Percentiles rank a stretch among this genome's conserved stretches.
Evolutionary conservation across 768 basidiomycete species (phyloP).

Genomic region (Lactarius evosmus): DNA sequence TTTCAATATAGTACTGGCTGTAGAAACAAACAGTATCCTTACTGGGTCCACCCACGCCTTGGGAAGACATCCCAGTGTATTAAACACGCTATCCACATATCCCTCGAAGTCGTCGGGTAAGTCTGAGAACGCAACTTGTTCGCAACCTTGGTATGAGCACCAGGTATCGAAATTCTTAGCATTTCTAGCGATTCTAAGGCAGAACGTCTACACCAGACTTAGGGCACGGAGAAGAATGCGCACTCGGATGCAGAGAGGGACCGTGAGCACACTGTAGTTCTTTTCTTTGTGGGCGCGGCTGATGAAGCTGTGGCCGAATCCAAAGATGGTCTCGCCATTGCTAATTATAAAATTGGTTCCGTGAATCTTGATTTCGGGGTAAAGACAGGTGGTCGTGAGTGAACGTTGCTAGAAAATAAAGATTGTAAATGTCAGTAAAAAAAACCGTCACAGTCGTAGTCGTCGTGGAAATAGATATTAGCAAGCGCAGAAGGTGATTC

Average conservation of each 20-base stretch:
- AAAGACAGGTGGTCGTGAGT: conserved; percentile 7
- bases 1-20: not conserved
- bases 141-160: conserved; percentile 47
- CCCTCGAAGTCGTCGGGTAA: conserved; percentile 40
- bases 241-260: conserved; percentile 22
- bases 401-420: conserved; percentile 17
- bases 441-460: conserved; percentile 13
- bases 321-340: conserved; percentile 15
- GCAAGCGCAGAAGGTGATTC: conserved; percentile 6
- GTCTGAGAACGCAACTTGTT: conserved; percentile 47
- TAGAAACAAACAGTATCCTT: conserved; percentile 1
- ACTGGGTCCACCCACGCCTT: conserved; percentile 45
- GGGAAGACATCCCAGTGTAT: conserved; percentile 39
- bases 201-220: conserved; percentile 4
- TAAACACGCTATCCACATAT: conserved; percentile 41
- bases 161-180: conserved; percentile 49
- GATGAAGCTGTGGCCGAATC: conserved; percentile 18
- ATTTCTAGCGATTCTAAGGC: conserved; percentile 47
- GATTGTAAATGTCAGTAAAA: conserved; percentile 12
- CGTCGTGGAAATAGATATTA: not conserved
- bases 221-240: not conserved
- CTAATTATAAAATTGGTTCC: conserved; percentile 5
- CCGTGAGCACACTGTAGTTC: not conserved
- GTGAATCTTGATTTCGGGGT: not conserved
- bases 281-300: not conserved